Evolutionary conservation across 352 stramenopile genomes (phyloP), one percentile per base, ranked within the genome.

Genomic region (Phytophthora rubi): DNA sequence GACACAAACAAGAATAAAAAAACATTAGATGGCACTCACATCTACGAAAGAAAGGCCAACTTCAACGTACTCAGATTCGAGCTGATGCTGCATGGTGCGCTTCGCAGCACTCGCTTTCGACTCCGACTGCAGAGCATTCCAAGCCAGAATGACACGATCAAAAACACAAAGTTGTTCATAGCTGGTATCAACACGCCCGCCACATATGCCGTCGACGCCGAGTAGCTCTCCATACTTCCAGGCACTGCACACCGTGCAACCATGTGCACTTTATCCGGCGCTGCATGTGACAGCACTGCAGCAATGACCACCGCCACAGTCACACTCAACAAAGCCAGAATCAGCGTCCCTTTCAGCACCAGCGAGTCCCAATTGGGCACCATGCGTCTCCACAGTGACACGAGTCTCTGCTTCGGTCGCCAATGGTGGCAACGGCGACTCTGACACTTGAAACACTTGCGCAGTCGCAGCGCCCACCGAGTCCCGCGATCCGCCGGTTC

Each of bases 291-390:
- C 1, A 92, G 44, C 10, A 79, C 37, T 2, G 73, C 76, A 0
- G 83, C 82, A 13, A 89, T 37, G 0, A 42, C 33, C 3, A 88
- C 71, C 0, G 80, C 80, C 18, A 91, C 21, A 0, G 70, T 71
- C 9, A 94, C 80, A 54, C 76, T 81, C 5, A 86, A 54, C 15
- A 92, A 55, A 5, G 81, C 80, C 51, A 92, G 53, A 2, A 81
- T 47, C 21, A 94, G 75, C 12, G 81, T 88, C 13, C 78, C 67
- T 35, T 86, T 81, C 1, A 93, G 54, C n/a, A 82, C 86, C 33
- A 86, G 77, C n/a, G 85, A 91, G 56, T 94, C 82, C 86, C 86
- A 94, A 59, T 88, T 90, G n/a, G 78, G 75, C 47, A 82, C 63
- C 54, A 92, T 71, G 8, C 86, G 83, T 51, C 33, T 74, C 78